These are phyloP conservation scores for Trichoderma lentiforme DNA, from an alignment of 2,329 filamentous ascomycete species.

Conservation along the genomic window DNA sequence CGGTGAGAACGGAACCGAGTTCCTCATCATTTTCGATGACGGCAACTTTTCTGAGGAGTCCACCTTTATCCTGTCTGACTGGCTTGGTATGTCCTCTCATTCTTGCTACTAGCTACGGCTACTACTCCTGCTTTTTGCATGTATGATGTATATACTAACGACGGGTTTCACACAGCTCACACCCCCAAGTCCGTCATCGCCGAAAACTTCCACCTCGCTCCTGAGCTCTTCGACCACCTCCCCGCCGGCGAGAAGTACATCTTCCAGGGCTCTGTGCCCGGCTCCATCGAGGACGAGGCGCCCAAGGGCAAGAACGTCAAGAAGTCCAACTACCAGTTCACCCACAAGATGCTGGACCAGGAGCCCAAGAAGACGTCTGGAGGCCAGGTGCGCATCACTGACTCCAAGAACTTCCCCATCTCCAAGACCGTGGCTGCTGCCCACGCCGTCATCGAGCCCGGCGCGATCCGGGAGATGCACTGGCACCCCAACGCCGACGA, in stretches of 20 bases:
- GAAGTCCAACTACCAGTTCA: constrained; percentile 65
- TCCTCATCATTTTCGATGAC: constrained; percentile 48
- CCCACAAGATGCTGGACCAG: constrained; percentile 69
- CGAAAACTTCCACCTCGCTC: constrained; percentile 72
- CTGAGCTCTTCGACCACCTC: constrained; percentile 66
- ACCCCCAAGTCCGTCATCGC: constrained; percentile 68
- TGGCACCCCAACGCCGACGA: constrained; percentile 79
- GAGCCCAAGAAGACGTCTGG: constrained; percentile 63
- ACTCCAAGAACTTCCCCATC: constrained; percentile 72
- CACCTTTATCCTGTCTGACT: constrained; percentile 71
- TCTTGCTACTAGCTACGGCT: background rate
- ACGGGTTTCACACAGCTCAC: constrained; percentile 47
- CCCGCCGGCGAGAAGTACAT: constrained; percentile 71
- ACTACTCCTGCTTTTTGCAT: background rate
- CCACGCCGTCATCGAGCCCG: constrained; percentile 67
- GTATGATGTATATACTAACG: background rate
- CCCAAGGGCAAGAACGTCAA: constrained; percentile 60
- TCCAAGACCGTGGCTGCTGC: constrained; percentile 71
- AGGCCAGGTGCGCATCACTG: constrained; percentile 69
- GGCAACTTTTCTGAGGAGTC: constrained; percentile 57
- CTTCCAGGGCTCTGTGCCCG: constrained; percentile 66
- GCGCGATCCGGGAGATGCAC: constrained; percentile 74
- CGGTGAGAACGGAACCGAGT: constrained; percentile 56
- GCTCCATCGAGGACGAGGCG: constrained; percentile 61
- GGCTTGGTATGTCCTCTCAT: constrained; percentile 51